Conservation (phyloP, 1,139 yeast species). For the Geotrichum australiense region DNA sequence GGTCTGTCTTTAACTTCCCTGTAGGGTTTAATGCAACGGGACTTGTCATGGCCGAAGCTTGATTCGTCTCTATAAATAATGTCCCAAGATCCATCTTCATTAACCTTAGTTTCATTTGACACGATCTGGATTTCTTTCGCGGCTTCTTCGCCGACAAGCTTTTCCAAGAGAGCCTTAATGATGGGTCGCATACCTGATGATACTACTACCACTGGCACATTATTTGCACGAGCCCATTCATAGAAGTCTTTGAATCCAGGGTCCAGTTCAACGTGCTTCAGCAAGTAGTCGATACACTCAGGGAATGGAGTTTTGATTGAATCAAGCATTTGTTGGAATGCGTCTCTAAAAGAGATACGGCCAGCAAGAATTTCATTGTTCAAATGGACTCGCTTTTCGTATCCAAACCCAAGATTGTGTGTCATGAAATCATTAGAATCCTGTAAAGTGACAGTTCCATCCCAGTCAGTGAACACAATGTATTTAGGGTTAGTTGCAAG, state of each 20-base stretch:
- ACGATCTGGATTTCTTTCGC: constrained; percentile 68
- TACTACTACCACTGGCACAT: constrained; percentile 67
- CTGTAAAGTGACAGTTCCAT: constrained; percentile 88
- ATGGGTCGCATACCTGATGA: constrained; percentile 93
- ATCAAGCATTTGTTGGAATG: constrained; percentile 76
- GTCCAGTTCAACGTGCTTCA: constrained; percentile 59
- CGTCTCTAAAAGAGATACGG: constrained; percentile 61
- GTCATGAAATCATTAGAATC: constrained; percentile 91
- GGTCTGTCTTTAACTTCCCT: constrained; percentile 44
- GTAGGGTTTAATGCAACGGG: constrained; percentile 67
- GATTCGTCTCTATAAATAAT: constrained; percentile 81
- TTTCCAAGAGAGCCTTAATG: constrained; percentile 65
- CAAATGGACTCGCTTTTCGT: constrained; percentile 53
- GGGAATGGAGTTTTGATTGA: constrained; percentile 71
- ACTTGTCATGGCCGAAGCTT: constrained; percentile 90
- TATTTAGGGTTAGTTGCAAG: constrained; percentile 43
- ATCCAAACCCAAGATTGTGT: constrained; percentile 83
- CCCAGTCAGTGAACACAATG: constrained; percentile 93
- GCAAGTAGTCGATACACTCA: constrained; percentile 60
- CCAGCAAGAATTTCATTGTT: constrained; percentile 70
- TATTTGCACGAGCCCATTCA: constrained; percentile 64
- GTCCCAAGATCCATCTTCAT: constrained; percentile 62
- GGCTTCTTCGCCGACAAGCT: constrained; percentile 72
- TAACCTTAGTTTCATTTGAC: constrained; percentile 65
- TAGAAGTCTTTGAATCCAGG: constrained; percentile 84